Evolutionary conservation across 2,329 filamentous ascomycete species (phyloP).

Genomic region (Verticillium nubilum): DNA sequence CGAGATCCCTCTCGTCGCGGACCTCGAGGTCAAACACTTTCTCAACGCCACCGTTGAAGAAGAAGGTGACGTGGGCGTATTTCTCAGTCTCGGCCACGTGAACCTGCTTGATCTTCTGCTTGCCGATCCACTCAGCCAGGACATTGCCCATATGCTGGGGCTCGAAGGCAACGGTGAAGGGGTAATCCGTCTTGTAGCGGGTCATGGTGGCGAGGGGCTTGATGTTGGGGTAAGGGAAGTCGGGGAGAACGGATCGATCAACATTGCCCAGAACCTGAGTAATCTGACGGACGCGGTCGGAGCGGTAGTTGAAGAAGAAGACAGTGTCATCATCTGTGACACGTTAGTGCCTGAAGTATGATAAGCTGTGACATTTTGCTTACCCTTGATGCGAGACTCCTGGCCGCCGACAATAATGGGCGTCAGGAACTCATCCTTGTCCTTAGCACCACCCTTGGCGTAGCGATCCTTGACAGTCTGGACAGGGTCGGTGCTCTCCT

Average conservation of each 20-base stretch:
- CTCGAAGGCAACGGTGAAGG: slow-evolving; percentile 86
- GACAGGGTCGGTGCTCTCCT: slow-evolving; percentile 78
- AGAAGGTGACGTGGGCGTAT: slow-evolving; percentile 99
- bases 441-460: slow-evolving; percentile 57
- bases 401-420: slow-evolving; percentile 91
- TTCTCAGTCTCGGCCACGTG: slow-evolving; percentile 99
- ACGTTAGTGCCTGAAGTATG: slow-evolving; percentile 1
- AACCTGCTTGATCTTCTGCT: slow-evolving; percentile 85
- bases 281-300: slow-evolving; percentile 93
- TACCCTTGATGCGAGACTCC: slow-evolving; percentile 79
- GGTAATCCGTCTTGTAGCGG: slow-evolving; percentile 92
- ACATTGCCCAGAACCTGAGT: slow-evolving; percentile 89
- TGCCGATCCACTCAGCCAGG: slow-evolving; percentile 92
- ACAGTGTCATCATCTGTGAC: slow-evolving; percentile 79
- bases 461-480: slow-evolving; percentile 85
- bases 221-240: slow-evolving; percentile 92
- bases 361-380: slow-evolving; percentile 11
- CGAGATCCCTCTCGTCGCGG: slow-evolving; percentile 69
- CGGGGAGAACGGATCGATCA: slow-evolving; percentile 83
- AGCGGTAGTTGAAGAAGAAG: slow-evolving; percentile 99
- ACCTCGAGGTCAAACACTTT: slow-evolving; percentile 90
- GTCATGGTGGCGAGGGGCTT: slow-evolving; percentile 90
- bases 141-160: slow-evolving; percentile 97
- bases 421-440: slow-evolving; percentile 97
- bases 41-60: slow-evolving; percentile 98